Base-by-base conservation (phyloP, 139 green algal species). In the Spirogloea muscicola region DNA sequence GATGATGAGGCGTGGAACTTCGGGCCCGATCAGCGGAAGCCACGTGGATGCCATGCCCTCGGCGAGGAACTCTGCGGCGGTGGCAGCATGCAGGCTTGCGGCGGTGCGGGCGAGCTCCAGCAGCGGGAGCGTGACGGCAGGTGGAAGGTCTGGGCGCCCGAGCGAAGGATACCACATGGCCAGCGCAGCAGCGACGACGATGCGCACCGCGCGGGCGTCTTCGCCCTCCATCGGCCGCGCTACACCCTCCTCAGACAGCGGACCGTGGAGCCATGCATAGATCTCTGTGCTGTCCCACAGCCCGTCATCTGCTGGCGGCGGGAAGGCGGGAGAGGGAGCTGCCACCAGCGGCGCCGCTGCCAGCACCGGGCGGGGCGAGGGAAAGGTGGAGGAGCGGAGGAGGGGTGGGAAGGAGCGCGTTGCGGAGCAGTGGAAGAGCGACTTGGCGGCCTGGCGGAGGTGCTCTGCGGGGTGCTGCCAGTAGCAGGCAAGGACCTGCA, bases 41-140 rank as follows among this genome's bases (percentile, higher is more conserved):
- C 73, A 81, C n/a, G 73, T 81, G 73, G 40, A 31, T 13, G 40
- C 49, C 73, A 81, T 81, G 34, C 73, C 73, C 43, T 81, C 73
- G 7, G 73, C 73, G 0, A 81, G 41, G 10, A 81, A 33, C 42
- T 81, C 73, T 1, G 73, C 73, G 27, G 60, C 73, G 10, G 73
- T 59, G 3, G 73, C 60, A 1, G 55, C 43, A 42, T 81, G 73
- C 27, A 41, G 40, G 52, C 72, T 74, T 13, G 48, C 41, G n/a
- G 72, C 72, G 7, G 55, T 29, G 39, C 59, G 48, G 40, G 73
- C 43, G 13, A 80, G 72, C 38, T 29, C 6, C 6, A 80, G 52
- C 3, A 80, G 37, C n/a, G 29, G 29, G 1, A 60, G 72, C 21
- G 60, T 44, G 7, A 80, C 58, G n/a, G 49, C 31, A n/a, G 72